Evolutionary conservation across 257 asterid genomes (phyloP).

Genomic region (Przewalskia tangutica): DNA sequence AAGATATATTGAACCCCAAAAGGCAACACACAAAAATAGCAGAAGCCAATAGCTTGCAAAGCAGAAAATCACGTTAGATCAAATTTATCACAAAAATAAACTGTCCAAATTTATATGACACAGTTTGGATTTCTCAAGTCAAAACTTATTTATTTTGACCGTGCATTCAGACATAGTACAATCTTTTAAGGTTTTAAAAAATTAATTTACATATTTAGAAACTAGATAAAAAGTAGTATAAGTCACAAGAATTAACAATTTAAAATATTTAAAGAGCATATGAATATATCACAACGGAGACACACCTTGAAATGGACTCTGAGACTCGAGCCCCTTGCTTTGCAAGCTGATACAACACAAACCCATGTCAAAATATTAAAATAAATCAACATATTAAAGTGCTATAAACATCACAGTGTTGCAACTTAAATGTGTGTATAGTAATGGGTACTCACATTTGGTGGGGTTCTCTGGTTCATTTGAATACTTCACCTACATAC

Average conservation of each 20-base stretch:
- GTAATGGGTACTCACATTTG: slow-evolving; percentile 32
- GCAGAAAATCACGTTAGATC: background rate
- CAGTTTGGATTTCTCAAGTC: no score
- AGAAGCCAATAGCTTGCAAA: background rate
- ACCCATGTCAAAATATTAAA: background rate
- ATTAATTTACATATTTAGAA: no score
- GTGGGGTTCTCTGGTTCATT: slow-evolving; percentile 63
- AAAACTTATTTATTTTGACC: no score
- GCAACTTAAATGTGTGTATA: background rate
- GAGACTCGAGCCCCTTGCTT: slow-evolving; percentile 66
- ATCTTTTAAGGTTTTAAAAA: no score
- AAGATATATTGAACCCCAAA: background rate
- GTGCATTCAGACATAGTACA: no score
- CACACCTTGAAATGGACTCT: slow-evolving; percentile 73
- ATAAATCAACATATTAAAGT: background rate
- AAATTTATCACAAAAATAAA: background rate
- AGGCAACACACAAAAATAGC: background rate
- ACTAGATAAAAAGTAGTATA: no score
- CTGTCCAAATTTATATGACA: no score
- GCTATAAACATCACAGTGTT: background rate
- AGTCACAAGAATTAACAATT: no score
- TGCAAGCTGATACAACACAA: slow-evolving; percentile 50
- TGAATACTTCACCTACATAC: slow-evolving; percentile 60
- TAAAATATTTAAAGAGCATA: no score
- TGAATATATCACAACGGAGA: no score